Base-by-base conservation (phyloP, 108 stramenopile species). In the Nitzschia putrida region DNA sequence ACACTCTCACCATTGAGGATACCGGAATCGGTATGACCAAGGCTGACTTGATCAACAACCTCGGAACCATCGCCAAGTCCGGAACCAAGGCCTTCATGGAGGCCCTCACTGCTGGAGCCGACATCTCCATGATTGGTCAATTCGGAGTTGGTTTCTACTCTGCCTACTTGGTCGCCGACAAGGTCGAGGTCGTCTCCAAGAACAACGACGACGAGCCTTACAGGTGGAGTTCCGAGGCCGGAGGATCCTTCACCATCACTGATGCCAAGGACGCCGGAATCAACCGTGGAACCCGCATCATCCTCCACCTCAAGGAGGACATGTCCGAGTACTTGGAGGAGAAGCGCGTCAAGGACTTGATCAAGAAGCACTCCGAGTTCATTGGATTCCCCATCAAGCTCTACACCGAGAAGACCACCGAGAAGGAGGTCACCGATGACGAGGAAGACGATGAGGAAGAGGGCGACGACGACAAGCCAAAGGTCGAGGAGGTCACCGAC, bases 101-200 rank as follows among this genome's bases (percentile, higher is more conserved):
- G 91, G 99, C 98, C 21, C 88, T 99, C 41, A 80, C 89, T 44
- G 98, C 97, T 65, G 99, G 99, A 34, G 99, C 99, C 16, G 99
- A 99, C 64, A 99, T 99, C 76, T 93, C 91, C 79, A 99, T 99
- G 98, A 99, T 99, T 83, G 99, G 99, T 47, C 99, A 99, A 82
- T 99, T 99, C 85, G 99, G 99, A 68, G 99, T 99, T 42, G 99
- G 99, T 73, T 99, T 99, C 89, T 99, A 99, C 91, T 98, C 98
- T 9, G 98, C 99, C 38, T 99, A 98, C 85, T 85, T 99, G 55
- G 99, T 99, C 34, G 99, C 99, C 25, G 99, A 99, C 72, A 91
- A 89, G 80, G 99, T 99, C 39, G 94, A 90, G 64, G 99, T 99
- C 25, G 77, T 91, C 24, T 98, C 97, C 47, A 99, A 99, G 93